Conservation (phyloP, 257 asterid species). For the Przewalskia tangutica region DNA sequence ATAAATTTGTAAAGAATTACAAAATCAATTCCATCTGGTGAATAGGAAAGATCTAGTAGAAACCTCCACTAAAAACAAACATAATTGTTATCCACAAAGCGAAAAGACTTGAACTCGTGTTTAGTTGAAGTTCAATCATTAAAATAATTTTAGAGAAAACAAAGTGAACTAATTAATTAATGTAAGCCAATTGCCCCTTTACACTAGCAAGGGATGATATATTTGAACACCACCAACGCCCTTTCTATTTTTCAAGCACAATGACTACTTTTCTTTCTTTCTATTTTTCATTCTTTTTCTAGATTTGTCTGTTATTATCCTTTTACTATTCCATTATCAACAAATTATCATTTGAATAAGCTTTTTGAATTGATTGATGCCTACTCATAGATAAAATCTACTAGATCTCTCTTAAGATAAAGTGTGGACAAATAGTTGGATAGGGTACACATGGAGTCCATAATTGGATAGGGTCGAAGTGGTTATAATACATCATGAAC, state of each 20-base stretch:
- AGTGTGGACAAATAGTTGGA: background rate
- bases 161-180: no score
- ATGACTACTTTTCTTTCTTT: no score
- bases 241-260: no score
- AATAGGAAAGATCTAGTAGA: no score
- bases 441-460: background rate
- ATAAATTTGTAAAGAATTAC: no score
- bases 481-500: background rate
- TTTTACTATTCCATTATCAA: background rate
- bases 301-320: background rate
- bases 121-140: no score
- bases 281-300: background rate
- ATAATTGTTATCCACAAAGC: background rate
- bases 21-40: no score
- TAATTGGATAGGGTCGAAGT: background rate
- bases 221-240: no score
- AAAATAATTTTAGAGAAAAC: no score
- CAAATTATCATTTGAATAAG: background rate
- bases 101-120: no score
- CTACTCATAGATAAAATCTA: background rate
- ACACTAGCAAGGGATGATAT: background rate
- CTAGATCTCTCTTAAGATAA: no score
- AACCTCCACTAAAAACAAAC: no score
- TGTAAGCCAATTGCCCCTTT: background rate
- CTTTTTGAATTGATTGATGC: background rate